Evolutionary conservation across 768 basidiomycete genomes (phyloP), one percentile per base, ranked within the genome.

Genomic region (Pulveroboletus sp.): DNA sequence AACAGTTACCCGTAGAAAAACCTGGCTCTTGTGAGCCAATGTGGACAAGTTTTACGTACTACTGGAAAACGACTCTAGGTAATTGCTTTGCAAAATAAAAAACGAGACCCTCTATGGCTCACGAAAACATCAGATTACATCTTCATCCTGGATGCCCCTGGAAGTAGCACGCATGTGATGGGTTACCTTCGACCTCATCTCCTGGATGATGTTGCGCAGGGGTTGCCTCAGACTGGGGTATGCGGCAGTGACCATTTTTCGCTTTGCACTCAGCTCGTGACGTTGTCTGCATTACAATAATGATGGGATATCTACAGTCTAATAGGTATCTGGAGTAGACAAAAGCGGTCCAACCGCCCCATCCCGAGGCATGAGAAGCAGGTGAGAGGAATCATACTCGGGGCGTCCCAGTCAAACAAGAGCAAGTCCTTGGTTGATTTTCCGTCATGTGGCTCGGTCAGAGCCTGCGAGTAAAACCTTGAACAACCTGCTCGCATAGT

Each of bases 201-300:
- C 22, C 75, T 75, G 26, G 70, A 78, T 43, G 76, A 81, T 43
- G 73, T 96, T 20, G 76, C 73, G 9, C 75, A 75, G 6, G 95
- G 93, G 6, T 70, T 98, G 27, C 94, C 95, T n/a, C 74, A 81
- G 61, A 79, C 79, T 55, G 81, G 79, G 13, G 71, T 95, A 39
- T 88, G 85, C 59, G 89, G 88, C 10, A 89, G 86, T 58, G 95
- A 97, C 68, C 95, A 96, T 63, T 74, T 91, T 49, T 85, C 86
- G 3, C 73, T 98, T 12, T 82, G 80, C 27, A 81, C 80, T 3
- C 85, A 90, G 55, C 63, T 93, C 44, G 54, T 44, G 30, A 56
- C 60, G 4, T 47, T 52, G 20, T 45, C 56, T 48, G 35, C 38
- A n/a, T 42, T 27, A 39, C 51, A 45, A 19, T 20, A 50, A 48